A percentile compares a stretch with the other conserved stretches of the same genome.
These are phyloP conservation scores for Aspergillus hiratsukae DNA, from an alignment of 2,329 filamentous ascomycete genomes.

Conservation along the genomic window DNA sequence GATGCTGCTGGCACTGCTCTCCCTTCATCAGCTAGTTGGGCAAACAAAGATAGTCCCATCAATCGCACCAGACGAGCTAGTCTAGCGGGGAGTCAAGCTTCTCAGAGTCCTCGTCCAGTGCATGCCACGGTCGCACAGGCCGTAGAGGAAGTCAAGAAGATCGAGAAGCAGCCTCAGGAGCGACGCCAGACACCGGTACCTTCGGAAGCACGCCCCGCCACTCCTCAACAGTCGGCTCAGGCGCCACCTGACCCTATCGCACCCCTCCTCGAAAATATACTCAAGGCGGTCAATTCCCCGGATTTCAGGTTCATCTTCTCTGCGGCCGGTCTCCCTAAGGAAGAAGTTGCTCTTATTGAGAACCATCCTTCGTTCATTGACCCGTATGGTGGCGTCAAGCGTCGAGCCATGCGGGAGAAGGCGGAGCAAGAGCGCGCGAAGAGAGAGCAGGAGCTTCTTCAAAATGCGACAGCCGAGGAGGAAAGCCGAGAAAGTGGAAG, in stretches of 20 bases:
- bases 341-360: slow-evolving; percentile 50
- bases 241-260: slow-evolving; percentile 21
- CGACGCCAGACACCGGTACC: slow-evolving; percentile 23
- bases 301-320: slow-evolving; percentile 55
- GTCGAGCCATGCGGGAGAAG: slow-evolving; percentile 70
- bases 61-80: slow-evolving; percentile 65
- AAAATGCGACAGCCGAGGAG: slow-evolving; percentile 55
- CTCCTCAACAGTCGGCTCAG: slow-evolving; percentile 14
- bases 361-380: slow-evolving; percentile 78
- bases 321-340: slow-evolving; percentile 39
- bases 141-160: slow-evolving; percentile 31
- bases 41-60: slow-evolving; percentile 62
- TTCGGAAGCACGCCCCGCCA: slow-evolving; percentile 17
- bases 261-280: slow-evolving; percentile 36
- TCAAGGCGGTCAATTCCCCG: slow-evolving; percentile 45
- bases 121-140: slow-evolving; percentile 41
- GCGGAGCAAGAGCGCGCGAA: slow-evolving; percentile 57
- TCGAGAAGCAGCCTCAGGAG: slow-evolving; percentile 30
- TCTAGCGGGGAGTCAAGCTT: slow-evolving; percentile 73
- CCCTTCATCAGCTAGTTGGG: slow-evolving; percentile 92
- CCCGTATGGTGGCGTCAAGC: slow-evolving; percentile 72
- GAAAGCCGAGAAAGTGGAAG: slow-evolving; percentile 80
- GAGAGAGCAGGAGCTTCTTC: slow-evolving; percentile 51
- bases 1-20: slow-evolving; percentile 72
- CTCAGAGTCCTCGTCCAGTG: slow-evolving; percentile 69